Percentiles rank a stretch among this genome's conserved stretches.
Conservation (phyloP, 495 filamentous ascomycete genomes). For the Emericellopsis terricola region DNA sequence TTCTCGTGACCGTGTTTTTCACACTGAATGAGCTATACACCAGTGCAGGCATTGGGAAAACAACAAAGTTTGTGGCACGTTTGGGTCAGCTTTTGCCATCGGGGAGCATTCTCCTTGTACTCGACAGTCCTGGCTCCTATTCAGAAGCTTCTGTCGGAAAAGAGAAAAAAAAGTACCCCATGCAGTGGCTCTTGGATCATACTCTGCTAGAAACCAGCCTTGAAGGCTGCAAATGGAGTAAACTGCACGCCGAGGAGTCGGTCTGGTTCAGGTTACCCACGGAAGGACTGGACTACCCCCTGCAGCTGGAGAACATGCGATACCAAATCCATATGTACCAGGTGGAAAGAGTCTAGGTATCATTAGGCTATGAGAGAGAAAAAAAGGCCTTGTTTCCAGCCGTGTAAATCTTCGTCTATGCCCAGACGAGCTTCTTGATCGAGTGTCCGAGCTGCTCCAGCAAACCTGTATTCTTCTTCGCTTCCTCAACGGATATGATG, state of each 20-base stretch:
- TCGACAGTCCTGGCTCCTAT: conserved; percentile 88
- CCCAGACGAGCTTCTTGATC: conserved; percentile 87
- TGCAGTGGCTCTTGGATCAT: conserved; percentile 84
- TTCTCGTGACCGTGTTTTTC: conserved; percentile 72
- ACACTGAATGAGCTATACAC: conserved; percentile 93
- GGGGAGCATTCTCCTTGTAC: conserved; percentile 59
- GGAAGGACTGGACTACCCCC: conserved; percentile 56
- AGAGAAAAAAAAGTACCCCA: conserved; percentile 58
- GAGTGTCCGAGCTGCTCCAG: conserved; percentile 73
- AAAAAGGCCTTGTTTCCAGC: no score
- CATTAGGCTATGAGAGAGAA: no score
- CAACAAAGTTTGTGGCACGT: conserved; percentile 54
- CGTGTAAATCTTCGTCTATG: no score
- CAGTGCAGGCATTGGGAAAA: conserved; percentile 46
- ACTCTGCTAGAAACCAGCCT: conserved; percentile 35
- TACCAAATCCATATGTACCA: conserved; percentile 77
- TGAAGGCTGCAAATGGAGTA: conserved; percentile 41
- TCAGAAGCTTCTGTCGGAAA: conserved; percentile 53
- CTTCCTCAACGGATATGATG: conserved; percentile 67
- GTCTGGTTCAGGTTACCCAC: conserved; percentile 68
- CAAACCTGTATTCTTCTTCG: conserved; percentile 71
- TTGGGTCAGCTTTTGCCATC: conserved; percentile 35
- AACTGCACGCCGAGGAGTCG: conserved; percentile 52
- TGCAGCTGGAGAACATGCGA: conserved; percentile 81
- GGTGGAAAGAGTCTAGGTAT: conserved; percentile 3